Conservation (phyloP, 192 early-diverging fungal genomes). For the Piromyces sp. region DNA sequence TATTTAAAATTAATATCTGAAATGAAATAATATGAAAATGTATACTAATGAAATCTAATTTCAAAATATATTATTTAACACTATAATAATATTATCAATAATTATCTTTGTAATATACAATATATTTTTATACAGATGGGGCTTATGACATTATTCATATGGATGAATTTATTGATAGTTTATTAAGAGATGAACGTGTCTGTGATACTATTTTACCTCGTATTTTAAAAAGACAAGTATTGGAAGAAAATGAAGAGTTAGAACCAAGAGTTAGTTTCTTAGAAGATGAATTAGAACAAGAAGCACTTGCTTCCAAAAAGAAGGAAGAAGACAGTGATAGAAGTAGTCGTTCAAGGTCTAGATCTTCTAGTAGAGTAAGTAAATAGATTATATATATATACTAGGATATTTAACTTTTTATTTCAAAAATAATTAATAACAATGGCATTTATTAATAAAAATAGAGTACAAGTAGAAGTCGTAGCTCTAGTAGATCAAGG, state of each 20-base stretch:
- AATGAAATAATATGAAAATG: too few species aligned
- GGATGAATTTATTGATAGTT: conserved; percentile 80
- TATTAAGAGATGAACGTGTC: conserved; percentile 58
- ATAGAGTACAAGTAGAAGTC: neutral
- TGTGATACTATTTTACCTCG: conserved; percentile 82
- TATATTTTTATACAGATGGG: too few species aligned
- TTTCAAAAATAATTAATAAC: too few species aligned
- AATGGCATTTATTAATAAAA: too few species aligned
- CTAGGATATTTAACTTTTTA: too few species aligned
- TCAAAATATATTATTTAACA: too few species aligned
- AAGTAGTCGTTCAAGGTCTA: too few species aligned
- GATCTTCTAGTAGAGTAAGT: neutral
- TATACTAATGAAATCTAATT: too few species aligned
- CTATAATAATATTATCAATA: too few species aligned
- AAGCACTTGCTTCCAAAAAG: neutral
- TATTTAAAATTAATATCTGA: too few species aligned
- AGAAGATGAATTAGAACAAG: conserved; percentile 19
- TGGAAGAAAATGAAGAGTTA: conserved; percentile 74
- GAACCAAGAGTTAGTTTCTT: conserved; percentile 61
- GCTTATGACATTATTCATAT: conserved; percentile 45
- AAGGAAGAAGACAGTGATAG: neutral
- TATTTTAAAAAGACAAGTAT: conserved; percentile 51
- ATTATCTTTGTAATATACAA: too few species aligned
- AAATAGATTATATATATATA: neutral
- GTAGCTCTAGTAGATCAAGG: neutral